A percentile compares a stretch with the other conserved stretches of the same genome.
phyloP scores from a whole-genome alignment of 2,329 filamentous ascomycete genomes.

The Arthroderma sp. region DNA sequence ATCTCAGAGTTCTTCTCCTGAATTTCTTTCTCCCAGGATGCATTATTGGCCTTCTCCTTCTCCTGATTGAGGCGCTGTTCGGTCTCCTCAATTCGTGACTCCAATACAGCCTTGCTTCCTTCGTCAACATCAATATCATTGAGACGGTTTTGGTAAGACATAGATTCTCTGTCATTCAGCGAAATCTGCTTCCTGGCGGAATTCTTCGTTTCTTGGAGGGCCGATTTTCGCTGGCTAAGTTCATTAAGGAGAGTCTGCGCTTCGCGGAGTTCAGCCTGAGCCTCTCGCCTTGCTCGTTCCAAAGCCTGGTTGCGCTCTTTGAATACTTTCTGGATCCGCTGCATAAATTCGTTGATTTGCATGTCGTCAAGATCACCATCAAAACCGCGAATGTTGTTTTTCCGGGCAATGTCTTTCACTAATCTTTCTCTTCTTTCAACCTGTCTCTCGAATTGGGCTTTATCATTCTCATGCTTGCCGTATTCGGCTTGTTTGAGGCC shows the following conservation, averaged over 20 bases:
- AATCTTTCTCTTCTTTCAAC: constrained; percentile 56
- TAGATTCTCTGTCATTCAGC: constrained; percentile 58
- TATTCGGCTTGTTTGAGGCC: constrained; percentile 31
- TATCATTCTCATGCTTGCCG: constrained; percentile 73
- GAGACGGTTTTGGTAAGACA: constrained; percentile 52
- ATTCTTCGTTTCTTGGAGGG: constrained; percentile 59
- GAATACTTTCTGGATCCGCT: constrained; percentile 59
- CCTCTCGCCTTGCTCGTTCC: constrained; percentile 60
- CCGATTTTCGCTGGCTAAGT: constrained; percentile 60
- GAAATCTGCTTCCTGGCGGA: constrained; percentile 59
- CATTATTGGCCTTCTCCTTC: constrained; percentile 48
- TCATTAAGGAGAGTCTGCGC: constrained; percentile 60
- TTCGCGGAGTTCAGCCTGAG: constrained; percentile 57
- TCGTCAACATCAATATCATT: constrained; percentile 72
- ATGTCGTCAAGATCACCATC: constrained; percentile 64
- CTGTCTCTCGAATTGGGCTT: constrained; percentile 74
- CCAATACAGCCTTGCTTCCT: constrained; percentile 63
- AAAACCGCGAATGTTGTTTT: constrained; percentile 71
- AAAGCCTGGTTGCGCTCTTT: constrained; percentile 67
- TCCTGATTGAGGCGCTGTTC: constrained; percentile 48
- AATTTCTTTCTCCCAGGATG: constrained; percentile 59
- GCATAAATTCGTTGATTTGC: constrained; percentile 63
- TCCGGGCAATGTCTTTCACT: constrained; percentile 63
- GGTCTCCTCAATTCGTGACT: constrained; percentile 58
- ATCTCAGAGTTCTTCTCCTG: constrained; percentile 52